Evolutionary conservation across 2,329 filamentous ascomycete species (phyloP), one percentile per base, ranked within the genome.

Genomic region (Paecilomyces niveus): DNA sequence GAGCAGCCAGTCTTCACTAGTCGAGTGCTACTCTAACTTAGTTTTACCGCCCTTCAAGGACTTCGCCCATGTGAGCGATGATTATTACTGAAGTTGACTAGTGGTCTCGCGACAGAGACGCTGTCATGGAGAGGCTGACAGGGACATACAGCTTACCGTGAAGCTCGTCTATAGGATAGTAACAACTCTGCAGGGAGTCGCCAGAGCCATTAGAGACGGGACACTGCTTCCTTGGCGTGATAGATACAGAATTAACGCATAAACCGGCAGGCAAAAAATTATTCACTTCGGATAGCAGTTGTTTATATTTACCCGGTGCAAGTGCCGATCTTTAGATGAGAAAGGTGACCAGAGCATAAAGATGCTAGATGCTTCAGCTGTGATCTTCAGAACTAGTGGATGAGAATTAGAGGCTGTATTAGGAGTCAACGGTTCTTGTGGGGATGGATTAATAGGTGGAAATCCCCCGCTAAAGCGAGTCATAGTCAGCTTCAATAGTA

Each of bases 1-100:
- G 54, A 33, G 32, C 31, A 57, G 10, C 21, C 3, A 21, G 49
- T 29, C 9, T 51, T 56, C 61, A 65, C 64, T 59, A 63, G 39
- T 45, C 39, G 39, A 18, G 39, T 9, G 18, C 35, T 45, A 7
- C 35, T 45, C 35, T 45, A 45, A n/a, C 15, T n/a, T 18, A 45
- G 33, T n/a, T 45, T 45, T 15, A n/a, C 15, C 35, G 35, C 32
- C 11, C 32, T 33, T 6, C 2, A 33, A 7, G 9, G 3, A 33
- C 9, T 6, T 10, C 32, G 32, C 32, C 35, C 35, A 45, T 45
- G 15, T 45, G 35, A 45, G 13, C 35, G 35, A 45, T 45, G 35
- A n/a, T 18, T 39, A 45, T n/a, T 45, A 18, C 15, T 45, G 33
- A 3, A 45, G 35, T 1, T 45, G 15, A 45, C 15, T n/a, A n/a